Base-by-base conservation (phyloP, 257 asterid species). In the Paulownia fortunei region DNA sequence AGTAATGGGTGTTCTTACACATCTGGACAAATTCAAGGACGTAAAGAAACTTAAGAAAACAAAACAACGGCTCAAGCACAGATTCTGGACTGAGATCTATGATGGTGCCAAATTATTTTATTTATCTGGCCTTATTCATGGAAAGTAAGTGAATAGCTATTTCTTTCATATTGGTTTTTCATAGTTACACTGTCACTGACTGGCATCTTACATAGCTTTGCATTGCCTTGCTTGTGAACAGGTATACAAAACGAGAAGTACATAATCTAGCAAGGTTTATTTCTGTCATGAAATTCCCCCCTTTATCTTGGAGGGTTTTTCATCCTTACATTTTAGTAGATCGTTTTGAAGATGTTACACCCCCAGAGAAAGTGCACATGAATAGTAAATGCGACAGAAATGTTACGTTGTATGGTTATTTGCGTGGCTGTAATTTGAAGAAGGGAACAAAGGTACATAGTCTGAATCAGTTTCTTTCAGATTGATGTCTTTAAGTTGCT, bases 1-100 rank as follows among this genome's bases (percentile, higher is more conserved):
- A 87, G 96, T 96, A 58, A 96, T 96, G 99, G 99, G 99, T 66
- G 99, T 96, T 77, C 99, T 96, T 69, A 93, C 99, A 74, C 98
- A 96, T 84, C 84, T 96, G 72, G 99, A 96, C 88, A 88, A 92
- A 85, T 96, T 96, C 88, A 91, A 92, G 90, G 99, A 96, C 82
- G 97, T 87, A 58, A 93, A 96, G 87, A 93, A 92, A 90, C 97
- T 96, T 71, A 91, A 65, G 87, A 93, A 96, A 85, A 92, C 99
- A 76, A 96, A 96, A 85, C 97, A 92, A 77, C 85, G 97, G 18
- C 92, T 93, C 84, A 96, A 96, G 88, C 99, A 96, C 83, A 96
- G 99, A 24, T 96, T 96, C 83, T 96, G 99, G 99, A 96, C 99
- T 46, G 99, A 96, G 89, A 93, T 96, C 32, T 92, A 96, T 80